Percentiles rank a stretch among this genome's conserved stretches.
Evolutionary conservation across 2,329 filamentous ascomycete species (phyloP).

Genomic region (Daldinia sp.): DNA sequence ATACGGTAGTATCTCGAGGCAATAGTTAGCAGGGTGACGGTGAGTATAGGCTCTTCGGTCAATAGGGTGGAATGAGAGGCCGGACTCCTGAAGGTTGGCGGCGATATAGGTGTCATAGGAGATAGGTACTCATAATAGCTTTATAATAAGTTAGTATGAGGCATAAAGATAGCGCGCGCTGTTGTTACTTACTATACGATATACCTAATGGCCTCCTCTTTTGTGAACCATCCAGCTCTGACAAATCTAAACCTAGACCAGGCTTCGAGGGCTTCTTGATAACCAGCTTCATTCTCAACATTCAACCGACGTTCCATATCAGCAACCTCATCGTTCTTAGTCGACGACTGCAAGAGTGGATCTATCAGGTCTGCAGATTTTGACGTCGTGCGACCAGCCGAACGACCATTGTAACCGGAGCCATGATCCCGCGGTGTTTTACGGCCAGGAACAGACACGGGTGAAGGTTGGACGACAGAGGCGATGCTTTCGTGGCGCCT

Average conservation of each 20-base stretch:
- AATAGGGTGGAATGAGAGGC: slow-evolving; percentile 82
- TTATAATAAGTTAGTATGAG: slow-evolving; percentile 21
- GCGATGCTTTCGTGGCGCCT: slow-evolving; percentile 45
- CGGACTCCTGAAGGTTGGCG: slow-evolving; percentile 89
- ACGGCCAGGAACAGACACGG: slow-evolving; percentile 42
- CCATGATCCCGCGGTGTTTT: slow-evolving; percentile 43
- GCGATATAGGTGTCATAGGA: slow-evolving; percentile 91
- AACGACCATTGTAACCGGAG: slow-evolving; percentile 42
- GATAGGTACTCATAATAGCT: slow-evolving; percentile 93
- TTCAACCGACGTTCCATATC: slow-evolving; percentile 61
- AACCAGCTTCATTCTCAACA: slow-evolving; percentile 64
- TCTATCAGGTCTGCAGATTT: slow-evolving; percentile 52
- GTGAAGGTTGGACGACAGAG: slow-evolving; percentile 46
- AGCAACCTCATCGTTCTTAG: slow-evolving; percentile 43
- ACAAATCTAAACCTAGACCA: slow-evolving; percentile 96
- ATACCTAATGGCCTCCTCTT: slow-evolving; percentile 91
- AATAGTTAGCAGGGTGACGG: slow-evolving; percentile 91
- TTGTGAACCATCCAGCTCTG: slow-evolving; percentile 96
- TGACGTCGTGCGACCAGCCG: slow-evolving; percentile 41
- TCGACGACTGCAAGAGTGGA: slow-evolving; percentile 48
- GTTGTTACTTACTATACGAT: slow-evolving; percentile 80
- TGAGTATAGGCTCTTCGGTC: slow-evolving; percentile 91
- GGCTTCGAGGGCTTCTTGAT: slow-evolving; percentile 80
- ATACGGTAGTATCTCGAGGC: slow-evolving; percentile 88
- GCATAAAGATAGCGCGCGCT: background rate